Conservation (phyloP, 352 stramenopile genomes). For the Globisporangium cylindrosporum region DNA sequence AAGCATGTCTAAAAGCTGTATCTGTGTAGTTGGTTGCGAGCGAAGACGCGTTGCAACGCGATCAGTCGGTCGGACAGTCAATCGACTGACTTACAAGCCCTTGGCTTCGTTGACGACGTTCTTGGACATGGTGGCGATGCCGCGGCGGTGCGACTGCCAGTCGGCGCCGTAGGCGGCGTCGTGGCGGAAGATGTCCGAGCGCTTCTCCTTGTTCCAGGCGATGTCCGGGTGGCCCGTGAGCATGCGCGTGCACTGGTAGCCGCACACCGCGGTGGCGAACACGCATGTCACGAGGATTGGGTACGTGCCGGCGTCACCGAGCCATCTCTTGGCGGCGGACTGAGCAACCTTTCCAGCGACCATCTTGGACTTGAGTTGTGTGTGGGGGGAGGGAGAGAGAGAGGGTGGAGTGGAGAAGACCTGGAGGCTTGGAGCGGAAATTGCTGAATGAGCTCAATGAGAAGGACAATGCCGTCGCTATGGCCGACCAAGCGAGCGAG, state of each 20-base stretch:
- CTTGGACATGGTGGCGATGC: slow-evolving; percentile 64
- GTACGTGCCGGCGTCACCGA: slow-evolving; percentile 77
- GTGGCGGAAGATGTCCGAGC: slow-evolving; percentile 68
- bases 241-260: slow-evolving; percentile 75
- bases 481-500: not conserved
- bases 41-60: not conserved
- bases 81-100: slow-evolving; percentile 33
- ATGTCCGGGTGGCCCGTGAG: slow-evolving; percentile 68
- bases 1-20: slow-evolving; percentile 6
- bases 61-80: not conserved
- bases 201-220: slow-evolving; percentile 79
- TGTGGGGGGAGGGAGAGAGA: slow-evolving; percentile 4
- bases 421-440: slow-evolving; percentile 37
- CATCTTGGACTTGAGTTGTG: slow-evolving; percentile 37
- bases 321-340: slow-evolving; percentile 59
- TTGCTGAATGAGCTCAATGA: slow-evolving; percentile 56
- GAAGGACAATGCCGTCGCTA: not conserved
- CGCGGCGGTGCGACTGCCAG: slow-evolving; percentile 76
- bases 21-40: slow-evolving; percentile 14
- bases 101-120: slow-evolving; percentile 83
- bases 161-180: slow-evolving; percentile 55
- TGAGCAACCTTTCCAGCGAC: slow-evolving; percentile 44
- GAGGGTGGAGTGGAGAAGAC: slow-evolving; percentile 11
- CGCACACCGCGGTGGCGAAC: slow-evolving; percentile 55
- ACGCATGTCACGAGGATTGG: slow-evolving; percentile 73